Conservation (phyloP, 805 yeast genomes). For the Myxozyma vanderwaltii region DNA sequence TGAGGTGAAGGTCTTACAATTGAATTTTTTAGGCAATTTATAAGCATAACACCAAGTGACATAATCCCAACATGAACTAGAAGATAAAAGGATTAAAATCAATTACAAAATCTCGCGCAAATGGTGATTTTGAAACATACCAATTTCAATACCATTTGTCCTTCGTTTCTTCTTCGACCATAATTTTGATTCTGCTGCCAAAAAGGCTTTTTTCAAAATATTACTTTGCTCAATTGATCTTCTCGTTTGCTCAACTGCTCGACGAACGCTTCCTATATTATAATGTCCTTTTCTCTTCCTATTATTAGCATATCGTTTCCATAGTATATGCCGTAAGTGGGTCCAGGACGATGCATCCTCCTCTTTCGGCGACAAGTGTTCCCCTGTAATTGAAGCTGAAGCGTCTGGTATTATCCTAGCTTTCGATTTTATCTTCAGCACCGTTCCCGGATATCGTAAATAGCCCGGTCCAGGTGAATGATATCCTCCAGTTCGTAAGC, state of each 20-base stretch:
- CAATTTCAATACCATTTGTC: slow-evolving; percentile 4
- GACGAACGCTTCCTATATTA: not conserved
- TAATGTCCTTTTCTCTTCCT: not conserved
- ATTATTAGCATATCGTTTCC: not conserved
- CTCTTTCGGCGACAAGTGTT: no score
- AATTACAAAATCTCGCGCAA: no score
- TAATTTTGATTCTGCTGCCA: not conserved
- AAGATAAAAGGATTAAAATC: not conserved
- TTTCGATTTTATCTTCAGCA: no score
- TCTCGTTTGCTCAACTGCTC: not conserved
- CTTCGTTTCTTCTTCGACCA: not conserved
- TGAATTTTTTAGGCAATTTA: slow-evolving; percentile 3
- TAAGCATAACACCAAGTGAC: slow-evolving; percentile 3
- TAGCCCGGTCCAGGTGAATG: no score
- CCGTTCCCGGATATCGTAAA: no score
- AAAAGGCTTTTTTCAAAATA: not conserved
- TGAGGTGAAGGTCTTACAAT: not conserved
- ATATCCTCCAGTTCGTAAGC: no score
- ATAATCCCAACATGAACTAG: slow-evolving; percentile 7
- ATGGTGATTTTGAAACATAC: no score
- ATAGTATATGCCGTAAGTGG: not conserved
- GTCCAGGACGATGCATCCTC: not conserved
- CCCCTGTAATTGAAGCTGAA: no score
- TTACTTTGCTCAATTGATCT: not conserved
- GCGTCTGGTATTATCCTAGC: no score